These are phyloP conservation scores for Tricholoma furcatifolium DNA, from an alignment of 768 basidiomycete species.

Conservation along the genomic window DNA sequence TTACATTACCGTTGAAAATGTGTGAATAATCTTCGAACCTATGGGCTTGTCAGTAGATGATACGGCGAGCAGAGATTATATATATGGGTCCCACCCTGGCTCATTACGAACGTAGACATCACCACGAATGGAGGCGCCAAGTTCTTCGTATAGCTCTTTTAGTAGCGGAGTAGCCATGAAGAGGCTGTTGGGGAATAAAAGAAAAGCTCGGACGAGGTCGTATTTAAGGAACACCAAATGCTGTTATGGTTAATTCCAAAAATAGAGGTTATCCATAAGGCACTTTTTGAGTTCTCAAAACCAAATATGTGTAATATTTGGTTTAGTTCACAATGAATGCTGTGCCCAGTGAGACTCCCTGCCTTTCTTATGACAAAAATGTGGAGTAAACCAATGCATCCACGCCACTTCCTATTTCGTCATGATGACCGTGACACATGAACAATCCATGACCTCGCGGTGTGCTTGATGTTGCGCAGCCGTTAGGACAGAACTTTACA, in stretches of 20 bases:
- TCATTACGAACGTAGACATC: slow-evolving; percentile 44
- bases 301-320: too few species aligned
- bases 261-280: too few species aligned
- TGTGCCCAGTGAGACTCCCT: too few species aligned
- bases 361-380: too few species aligned
- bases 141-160: slow-evolving; percentile 41
- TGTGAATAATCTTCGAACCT: slow-evolving; percentile 49
- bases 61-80: neutral
- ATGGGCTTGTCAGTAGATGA: slow-evolving; percentile 1
- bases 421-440: neutral
- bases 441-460: too few species aligned
- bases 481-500: too few species aligned
- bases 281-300: too few species aligned
- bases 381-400: too few species aligned
- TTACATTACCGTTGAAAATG: slow-evolving; percentile 80
- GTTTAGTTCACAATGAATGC: too few species aligned
- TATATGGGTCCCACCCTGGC: slow-evolving; percentile 30
- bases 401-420: too few species aligned
- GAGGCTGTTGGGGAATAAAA: neutral
- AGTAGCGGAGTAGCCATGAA: slow-evolving; percentile 24
- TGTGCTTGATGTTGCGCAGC: too few species aligned
- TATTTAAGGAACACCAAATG: neutral
- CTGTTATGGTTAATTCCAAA: too few species aligned
- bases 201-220: neutral
- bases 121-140: slow-evolving; percentile 45